Conservation (phyloP, 805 yeast genomes). For the Myxozyma neglecta region DNA sequence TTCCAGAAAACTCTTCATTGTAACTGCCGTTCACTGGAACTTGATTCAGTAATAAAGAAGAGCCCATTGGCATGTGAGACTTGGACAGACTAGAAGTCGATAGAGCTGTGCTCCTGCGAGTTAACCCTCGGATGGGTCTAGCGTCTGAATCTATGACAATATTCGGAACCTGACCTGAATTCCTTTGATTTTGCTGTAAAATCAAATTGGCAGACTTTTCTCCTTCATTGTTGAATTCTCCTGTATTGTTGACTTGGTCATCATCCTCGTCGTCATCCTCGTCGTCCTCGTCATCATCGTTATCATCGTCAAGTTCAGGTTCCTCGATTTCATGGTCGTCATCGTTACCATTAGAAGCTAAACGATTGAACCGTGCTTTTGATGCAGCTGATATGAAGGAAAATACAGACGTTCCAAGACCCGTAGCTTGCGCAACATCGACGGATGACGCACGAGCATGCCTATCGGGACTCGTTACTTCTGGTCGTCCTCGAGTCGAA, state of each 20-base stretch:
- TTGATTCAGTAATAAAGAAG: constrained; percentile 12
- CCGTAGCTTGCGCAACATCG: constrained; percentile 22
- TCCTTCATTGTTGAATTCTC: too few relatives aligned
- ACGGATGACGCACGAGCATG: constrained; percentile 23
- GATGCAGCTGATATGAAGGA: constrained; percentile 28
- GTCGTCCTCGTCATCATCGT: constrained; percentile 33
- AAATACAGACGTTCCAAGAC: constrained; percentile 22
- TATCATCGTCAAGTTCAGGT: constrained; percentile 38
- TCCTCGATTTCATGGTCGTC: constrained; percentile 36
- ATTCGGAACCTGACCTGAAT: not conserved
- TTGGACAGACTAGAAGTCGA: not conserved
- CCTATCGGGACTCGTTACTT: not conserved
- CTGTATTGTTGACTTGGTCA: not conserved
- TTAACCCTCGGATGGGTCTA: not conserved
- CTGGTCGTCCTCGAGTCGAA: not conserved
- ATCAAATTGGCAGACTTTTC: too few relatives aligned
- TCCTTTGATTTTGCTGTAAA: too few relatives aligned
- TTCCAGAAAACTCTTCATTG: not conserved
- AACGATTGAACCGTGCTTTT: constrained; percentile 9
- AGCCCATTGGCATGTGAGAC: not conserved
- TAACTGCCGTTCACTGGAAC: not conserved
- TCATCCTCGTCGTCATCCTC: constrained; percentile 19
- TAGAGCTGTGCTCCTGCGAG: not conserved
- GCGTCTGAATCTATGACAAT: not conserved
- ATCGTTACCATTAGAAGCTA: constrained; percentile 12